Base-by-base conservation (phyloP, 1,284 basidiomycete genomes). In the Filobasidium uniguttulatum region DNA sequence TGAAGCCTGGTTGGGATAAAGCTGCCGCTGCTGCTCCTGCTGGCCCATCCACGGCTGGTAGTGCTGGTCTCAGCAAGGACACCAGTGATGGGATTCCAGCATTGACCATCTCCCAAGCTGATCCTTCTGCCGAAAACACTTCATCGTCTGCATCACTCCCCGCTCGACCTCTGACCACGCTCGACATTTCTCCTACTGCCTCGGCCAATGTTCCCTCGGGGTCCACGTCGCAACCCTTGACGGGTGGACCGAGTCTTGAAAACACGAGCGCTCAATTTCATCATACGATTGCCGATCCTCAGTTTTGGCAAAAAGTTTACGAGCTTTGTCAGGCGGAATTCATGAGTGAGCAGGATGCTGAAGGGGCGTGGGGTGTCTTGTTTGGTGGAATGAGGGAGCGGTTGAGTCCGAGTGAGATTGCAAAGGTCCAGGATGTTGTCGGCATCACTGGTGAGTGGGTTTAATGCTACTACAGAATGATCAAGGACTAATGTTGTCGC, bases 301-400 rank as follows among this genome's bases (percentile, higher is more conserved):
- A 71, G 43, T 89, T 87, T 63, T 91, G 87, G 87, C 72, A 76
- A 46, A 73, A 74, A 40, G 61, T 90, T 12, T 72, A 80, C 52
- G 63, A 61, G 28, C 83, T 87, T 63, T 72, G 88, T 55, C 71
- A 72, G 77, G 76, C 83, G 56, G 79, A 80, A 57, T 83, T 79
- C 60, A 75, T 75, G 1, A 72, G 74, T 54, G 82, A 81, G 64
- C 73, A 78, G 44, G 71, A 82, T 36, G 71, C 78, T 7, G 73
- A 75, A 48, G 54, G 56, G 3, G 62, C 61, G 1, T 67, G 66
- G 61, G 65, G 69, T 55, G 60, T 57, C n/a, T 67, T 68, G 55
- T 61, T 71, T 56, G 43, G 62, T 23, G 58, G 60, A 12, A 61
- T 67, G 57, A 69, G 68, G 58, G 57, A 58, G 2, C 59, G 58